A percentile compares a stretch with the other conserved stretches of the same genome.
phyloP scores from a whole-genome alignment of 23 red algal species.

The Gracilaria domingensis region DNA sequence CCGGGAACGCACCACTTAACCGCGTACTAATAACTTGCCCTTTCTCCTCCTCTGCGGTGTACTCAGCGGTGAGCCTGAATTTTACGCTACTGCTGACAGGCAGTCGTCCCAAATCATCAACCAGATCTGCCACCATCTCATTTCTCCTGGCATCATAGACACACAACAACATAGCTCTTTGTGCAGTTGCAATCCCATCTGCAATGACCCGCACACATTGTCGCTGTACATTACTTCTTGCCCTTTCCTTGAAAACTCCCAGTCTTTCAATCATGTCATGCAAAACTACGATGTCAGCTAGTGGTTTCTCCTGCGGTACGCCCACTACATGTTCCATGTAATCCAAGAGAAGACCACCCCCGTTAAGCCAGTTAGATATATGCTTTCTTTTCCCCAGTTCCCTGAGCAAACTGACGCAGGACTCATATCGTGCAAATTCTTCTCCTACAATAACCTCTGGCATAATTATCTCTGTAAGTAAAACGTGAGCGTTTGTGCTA shows the following conservation, averaged over 20 bases:
- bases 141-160: neutral
- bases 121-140: neutral
- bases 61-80: constrained; percentile 31
- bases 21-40: constrained; percentile 11
- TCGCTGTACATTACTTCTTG: constrained; percentile 19
- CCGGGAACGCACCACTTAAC: constrained; percentile 44
- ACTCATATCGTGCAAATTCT: constrained; percentile 6
- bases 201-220: constrained; percentile 33
- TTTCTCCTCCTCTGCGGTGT: constrained; percentile 42
- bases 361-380: constrained; percentile 31
- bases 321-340: constrained; percentile 56
- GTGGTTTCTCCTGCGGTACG: constrained; percentile 17
- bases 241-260: constrained; percentile 17
- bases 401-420: neutral
- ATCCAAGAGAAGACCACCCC: constrained; percentile 62
- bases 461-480: constrained; percentile 43
- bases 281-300: constrained; percentile 25
- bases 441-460: constrained; percentile 41
- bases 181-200: constrained; percentile 58
- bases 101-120: constrained; percentile 41
- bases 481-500: constrained; percentile 9
- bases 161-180: constrained; percentile 39
- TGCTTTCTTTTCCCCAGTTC: constrained; percentile 18
- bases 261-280: constrained; percentile 40
- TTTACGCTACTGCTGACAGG: constrained; percentile 25